A percentile compares a stretch with the other conserved stretches of the same genome.
Evolutionary conservation across 768 basidiomycete species (phyloP).

Genomic region (Leucogyrophana mollusca): DNA sequence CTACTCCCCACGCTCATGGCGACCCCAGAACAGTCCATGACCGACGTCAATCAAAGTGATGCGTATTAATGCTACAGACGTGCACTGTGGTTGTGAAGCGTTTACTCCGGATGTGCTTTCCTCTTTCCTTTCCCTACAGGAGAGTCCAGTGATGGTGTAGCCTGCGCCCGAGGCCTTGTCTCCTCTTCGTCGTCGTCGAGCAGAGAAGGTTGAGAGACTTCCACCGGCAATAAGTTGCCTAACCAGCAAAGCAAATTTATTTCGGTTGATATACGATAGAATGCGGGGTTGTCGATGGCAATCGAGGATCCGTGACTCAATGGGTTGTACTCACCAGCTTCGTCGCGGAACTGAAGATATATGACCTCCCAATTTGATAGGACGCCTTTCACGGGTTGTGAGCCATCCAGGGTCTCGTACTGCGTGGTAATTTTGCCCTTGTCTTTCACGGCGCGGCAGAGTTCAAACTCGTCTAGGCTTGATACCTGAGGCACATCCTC

Average conservation of each 20-base stretch:
- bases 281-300: constrained; percentile 2
- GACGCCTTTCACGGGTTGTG: constrained; percentile 45
- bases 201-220: constrained; percentile 55
- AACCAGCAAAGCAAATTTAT: neutral
- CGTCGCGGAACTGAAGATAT: constrained; percentile 66
- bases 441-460: constrained; percentile 54
- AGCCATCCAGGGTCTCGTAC: constrained; percentile 50
- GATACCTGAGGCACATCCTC: constrained; percentile 36
- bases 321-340: constrained; percentile 48
- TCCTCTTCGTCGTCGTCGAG: constrained; percentile 62
- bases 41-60: too few species aligned
- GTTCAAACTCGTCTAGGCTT: constrained; percentile 55
- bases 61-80: constrained; percentile 1
- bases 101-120: constrained; percentile 43
- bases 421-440: constrained; percentile 42
- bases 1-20: constrained; percentile 52
- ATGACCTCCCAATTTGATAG: constrained; percentile 66
- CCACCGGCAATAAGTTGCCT: constrained; percentile 63
- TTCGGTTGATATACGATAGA: neutral
- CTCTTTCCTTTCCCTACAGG: constrained; percentile 56
- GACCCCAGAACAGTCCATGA: too few species aligned
- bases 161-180: constrained; percentile 20
- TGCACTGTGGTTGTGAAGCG: neutral
- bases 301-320: neutral
- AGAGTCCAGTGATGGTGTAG: constrained; percentile 27